Evolutionary conservation across 2,329 filamentous ascomycete genomes (phyloP), one percentile per base, ranked within the genome.

Genomic region (Calonectria naviculata): DNA sequence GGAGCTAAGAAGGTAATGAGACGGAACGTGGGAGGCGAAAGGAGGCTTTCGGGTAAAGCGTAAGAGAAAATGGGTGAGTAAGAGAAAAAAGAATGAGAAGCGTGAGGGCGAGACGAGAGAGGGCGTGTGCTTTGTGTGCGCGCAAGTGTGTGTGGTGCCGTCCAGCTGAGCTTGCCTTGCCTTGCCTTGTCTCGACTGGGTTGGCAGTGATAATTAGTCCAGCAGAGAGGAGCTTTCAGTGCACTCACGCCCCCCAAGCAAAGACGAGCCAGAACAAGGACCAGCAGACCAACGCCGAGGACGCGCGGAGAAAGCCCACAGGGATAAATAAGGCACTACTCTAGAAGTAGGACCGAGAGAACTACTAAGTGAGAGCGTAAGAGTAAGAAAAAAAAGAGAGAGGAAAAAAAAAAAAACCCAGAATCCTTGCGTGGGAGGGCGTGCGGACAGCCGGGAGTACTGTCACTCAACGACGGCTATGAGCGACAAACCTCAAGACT

Each of bases 11-110:
- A 72, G 62, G 67, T 54, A 65, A 67, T 67, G 64, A 70, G 73
- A 73, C 67, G 68, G 73, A 76, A 78, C 74, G 74, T 77, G 76
- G 76, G 76, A 78, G 76, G 76, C 76, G 58, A 78, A 77, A 70
- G 73, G 70, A 77, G 74, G 71, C 70, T 70, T 78, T 78, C 71
- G 75, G 76, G 74, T 71, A 78, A 75, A 71, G 76, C 71, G 76
- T 71, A 75, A 73, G 69, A 71, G 65, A 66, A 34, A 70, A 46
- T 67, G 58, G 68, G 73, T 71, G 75, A 77, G 76, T 75, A 77
- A 76, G 64, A 68, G 49, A 42, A 61, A 69, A 63, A 46, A 65
- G 49, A 63, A 70, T 49, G 31, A 56, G 28, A 61, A 42, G 52
- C 21, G 29, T 41, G 49, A 64, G 68, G 74, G 71, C 65, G 76